Conservation (phyloP, 495 filamentous ascomycete genomes). For the Ramalina intermedia region DNA sequence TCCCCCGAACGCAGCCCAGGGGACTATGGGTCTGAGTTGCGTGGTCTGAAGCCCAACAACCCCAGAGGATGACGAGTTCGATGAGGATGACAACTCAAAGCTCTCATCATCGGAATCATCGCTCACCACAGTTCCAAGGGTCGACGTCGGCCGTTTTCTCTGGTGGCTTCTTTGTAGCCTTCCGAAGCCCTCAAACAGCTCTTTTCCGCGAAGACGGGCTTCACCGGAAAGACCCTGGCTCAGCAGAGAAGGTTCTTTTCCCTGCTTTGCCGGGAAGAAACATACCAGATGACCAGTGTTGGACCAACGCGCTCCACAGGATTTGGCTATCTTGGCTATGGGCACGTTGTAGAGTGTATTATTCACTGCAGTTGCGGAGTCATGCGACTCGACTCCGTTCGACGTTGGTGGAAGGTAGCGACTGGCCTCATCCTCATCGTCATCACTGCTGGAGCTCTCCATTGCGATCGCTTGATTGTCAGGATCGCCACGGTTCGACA, state of each 20-base stretch:
- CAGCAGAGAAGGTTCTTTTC: conserved; percentile 50
- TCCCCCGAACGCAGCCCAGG: conserved; percentile 36
- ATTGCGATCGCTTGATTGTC: conserved; percentile 34
- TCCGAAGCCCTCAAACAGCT: conserved; percentile 78
- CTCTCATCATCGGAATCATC: conserved; percentile 44
- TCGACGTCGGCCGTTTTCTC: conserved; percentile 30
- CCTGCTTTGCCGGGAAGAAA: conserved; percentile 74
- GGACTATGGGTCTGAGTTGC: conserved; percentile 36
- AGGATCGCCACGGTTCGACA: conserved; percentile 41
- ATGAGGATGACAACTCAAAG: conserved; percentile 52
- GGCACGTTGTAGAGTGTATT: conserved; percentile 67
- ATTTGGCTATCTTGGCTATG: conserved; percentile 54
- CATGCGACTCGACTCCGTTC: conserved; percentile 36
- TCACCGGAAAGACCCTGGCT: conserved; percentile 45
- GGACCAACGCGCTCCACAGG: conserved; percentile 64
- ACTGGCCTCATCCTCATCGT: conserved; percentile 56
- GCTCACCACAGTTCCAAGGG: conserved; percentile 23
- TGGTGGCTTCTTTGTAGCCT: conserved; percentile 46
- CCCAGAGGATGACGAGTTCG: conserved; percentile 51
- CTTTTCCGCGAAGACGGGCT: conserved; percentile 43
- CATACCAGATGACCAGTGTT: conserved; percentile 67
- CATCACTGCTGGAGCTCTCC: conserved; percentile 60
- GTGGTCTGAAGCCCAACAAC: conserved; percentile 28
- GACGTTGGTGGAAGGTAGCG: conserved; percentile 25
- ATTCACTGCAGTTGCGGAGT: conserved; percentile 36